Evolutionary conservation across 345 rosid species (phyloP).

Genomic region (Eucalyptus sp.): DNA sequence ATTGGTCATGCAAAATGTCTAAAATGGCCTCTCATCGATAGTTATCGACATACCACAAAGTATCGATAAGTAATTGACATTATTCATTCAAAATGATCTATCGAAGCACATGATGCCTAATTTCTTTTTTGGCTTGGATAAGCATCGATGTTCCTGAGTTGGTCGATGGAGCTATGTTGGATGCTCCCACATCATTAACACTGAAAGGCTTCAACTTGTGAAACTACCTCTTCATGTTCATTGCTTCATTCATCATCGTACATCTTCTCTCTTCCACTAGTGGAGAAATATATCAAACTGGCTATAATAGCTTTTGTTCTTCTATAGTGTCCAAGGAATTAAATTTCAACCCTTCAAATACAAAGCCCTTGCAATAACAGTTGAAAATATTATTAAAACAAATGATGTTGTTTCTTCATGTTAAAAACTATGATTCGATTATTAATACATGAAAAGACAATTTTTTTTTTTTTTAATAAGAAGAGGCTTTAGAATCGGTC

Average conservation of each 20-base stretch:
- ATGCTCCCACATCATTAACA: neutral
- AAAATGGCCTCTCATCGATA: too few relatives aligned
- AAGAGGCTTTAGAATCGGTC: neutral
- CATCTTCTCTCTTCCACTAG: neutral
- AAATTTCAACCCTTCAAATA: neutral
- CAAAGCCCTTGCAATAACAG: neutral
- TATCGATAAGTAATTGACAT: too few relatives aligned
- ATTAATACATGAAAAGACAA: neutral
- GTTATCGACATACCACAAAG: too few relatives aligned
- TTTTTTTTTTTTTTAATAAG: too few relatives aligned
- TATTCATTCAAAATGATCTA: too few relatives aligned
- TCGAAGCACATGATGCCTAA: too few relatives aligned
- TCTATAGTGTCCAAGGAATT: neutral
- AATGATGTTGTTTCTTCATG: neutral
- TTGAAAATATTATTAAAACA: neutral
- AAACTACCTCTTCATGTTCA: neutral
- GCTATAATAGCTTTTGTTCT: neutral
- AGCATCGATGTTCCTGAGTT: too few relatives aligned
- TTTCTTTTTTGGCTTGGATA: too few relatives aligned
- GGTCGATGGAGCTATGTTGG: too few relatives aligned
- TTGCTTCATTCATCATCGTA: neutral
- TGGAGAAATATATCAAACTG: neutral
- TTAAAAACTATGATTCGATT: neutral
- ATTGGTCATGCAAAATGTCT: too few relatives aligned
- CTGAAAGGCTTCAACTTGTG: constrained; percentile 45